Evolutionary conservation across 805 yeast species (phyloP).

Genomic region (Ogataea pignaliae): DNA sequence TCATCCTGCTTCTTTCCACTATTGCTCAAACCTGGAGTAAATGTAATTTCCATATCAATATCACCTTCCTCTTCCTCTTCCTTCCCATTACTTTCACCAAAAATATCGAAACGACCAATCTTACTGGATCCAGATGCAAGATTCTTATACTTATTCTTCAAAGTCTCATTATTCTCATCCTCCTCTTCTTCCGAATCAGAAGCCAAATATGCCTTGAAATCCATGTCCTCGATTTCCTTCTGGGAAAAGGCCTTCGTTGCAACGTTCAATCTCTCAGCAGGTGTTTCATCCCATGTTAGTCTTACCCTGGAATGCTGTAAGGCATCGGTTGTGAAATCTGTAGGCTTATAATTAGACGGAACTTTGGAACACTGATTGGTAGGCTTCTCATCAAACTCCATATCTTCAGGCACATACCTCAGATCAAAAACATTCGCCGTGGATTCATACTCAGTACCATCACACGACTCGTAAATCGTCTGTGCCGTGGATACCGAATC

Average conservation of each 20-base stretch:
- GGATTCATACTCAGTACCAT: slow-evolving; percentile 92
- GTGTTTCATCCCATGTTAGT: slow-evolving; percentile 98
- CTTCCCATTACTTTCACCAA: slow-evolving; percentile 5
- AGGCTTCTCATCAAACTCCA: slow-evolving; percentile 78
- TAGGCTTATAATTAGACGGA: slow-evolving; percentile 78
- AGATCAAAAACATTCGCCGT: slow-evolving; percentile 93
- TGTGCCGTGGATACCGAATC: slow-evolving; percentile 69
- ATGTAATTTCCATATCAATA: slow-evolving; percentile 92
- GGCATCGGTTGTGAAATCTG: slow-evolving; percentile 84
- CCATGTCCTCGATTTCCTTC: slow-evolving; percentile 86
- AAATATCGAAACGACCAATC: slow-evolving; percentile 14
- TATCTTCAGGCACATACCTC: slow-evolving; percentile 88
- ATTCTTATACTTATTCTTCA: slow-evolving; percentile 58
- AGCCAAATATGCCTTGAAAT: slow-evolving; percentile 87
- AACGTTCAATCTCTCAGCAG: slow-evolving; percentile 75
- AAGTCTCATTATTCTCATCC: slow-evolving; percentile 35
- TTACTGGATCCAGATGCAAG: slow-evolving; percentile 39
- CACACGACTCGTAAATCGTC: slow-evolving; percentile 78
- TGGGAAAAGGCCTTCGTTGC: slow-evolving; percentile 81
- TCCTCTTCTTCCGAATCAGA: slow-evolving; percentile 58
- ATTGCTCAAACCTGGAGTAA: slow-evolving; percentile 77
- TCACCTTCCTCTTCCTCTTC: slow-evolving; percentile 50
- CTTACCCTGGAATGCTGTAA: slow-evolving; percentile 94
- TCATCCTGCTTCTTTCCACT: slow-evolving; percentile 32
- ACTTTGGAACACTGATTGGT: slow-evolving; percentile 67